Evolutionary conservation across 2,329 filamentous ascomycete genomes (phyloP).

Genomic region (Pseudocercospora crystallina): DNA sequence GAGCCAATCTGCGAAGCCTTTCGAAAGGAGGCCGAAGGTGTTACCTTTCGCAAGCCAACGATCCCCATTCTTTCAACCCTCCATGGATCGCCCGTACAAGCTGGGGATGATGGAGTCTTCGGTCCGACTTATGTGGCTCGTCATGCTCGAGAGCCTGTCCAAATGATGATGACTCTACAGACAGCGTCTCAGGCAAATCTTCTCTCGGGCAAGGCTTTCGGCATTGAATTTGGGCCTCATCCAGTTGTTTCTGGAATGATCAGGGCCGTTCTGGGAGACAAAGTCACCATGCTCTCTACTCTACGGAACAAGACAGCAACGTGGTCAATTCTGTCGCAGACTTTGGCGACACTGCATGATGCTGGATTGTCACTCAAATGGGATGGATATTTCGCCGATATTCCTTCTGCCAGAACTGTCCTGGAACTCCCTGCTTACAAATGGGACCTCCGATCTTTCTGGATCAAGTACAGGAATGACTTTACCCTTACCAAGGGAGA

Average conservation of each 20-base stretch:
- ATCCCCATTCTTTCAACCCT: constrained; percentile 35
- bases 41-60: constrained; percentile 26
- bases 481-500: constrained; percentile 33
- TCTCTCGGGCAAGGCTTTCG: constrained; percentile 38
- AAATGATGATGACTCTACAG: background rate
- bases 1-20: background rate
- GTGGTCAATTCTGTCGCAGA: constrained; percentile 53
- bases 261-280: constrained; percentile 4
- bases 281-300: constrained; percentile 4
- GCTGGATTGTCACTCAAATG: constrained; percentile 59
- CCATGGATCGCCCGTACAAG: too few species aligned
- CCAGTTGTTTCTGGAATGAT: constrained; percentile 35
- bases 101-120: background rate
- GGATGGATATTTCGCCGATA: constrained; percentile 59
- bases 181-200: background rate
- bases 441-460: constrained; percentile 38
- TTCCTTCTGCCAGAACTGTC: constrained; percentile 37
- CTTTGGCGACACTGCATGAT: constrained; percentile 52
- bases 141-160: background rate
- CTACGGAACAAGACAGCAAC: constrained; percentile 4
- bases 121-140: background rate
- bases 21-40: constrained; percentile 15
- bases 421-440: constrained; percentile 45
- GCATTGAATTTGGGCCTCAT: constrained; percentile 50
- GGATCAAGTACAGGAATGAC: constrained; percentile 35